Conservation (phyloP, 2,329 filamentous ascomycete genomes). For the Aureobasidium melanogenum region DNA sequence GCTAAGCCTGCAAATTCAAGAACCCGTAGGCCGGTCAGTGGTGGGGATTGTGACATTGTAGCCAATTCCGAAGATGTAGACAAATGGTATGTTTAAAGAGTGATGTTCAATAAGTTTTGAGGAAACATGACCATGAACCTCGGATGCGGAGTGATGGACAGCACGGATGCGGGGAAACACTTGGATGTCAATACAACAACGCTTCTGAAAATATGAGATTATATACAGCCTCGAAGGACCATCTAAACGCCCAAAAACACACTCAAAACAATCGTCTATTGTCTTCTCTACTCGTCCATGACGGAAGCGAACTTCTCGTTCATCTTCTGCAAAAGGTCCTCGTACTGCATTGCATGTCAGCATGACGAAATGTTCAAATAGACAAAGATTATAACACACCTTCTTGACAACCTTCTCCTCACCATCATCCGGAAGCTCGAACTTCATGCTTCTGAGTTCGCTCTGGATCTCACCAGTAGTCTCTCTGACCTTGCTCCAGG, state of each 20-base stretch:
- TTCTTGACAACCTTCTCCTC: constrained; percentile 76
- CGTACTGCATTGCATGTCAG: constrained; percentile 60
- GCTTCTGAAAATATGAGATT: constrained; percentile 2
- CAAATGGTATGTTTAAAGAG: background rate
- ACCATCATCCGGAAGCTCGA: constrained; percentile 82
- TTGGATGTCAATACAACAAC: background rate
- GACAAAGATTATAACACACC: constrained; percentile 41
- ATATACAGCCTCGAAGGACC: constrained; percentile 9
- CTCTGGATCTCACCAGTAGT: constrained; percentile 79
- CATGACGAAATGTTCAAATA: constrained; percentile 12
- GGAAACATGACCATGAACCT: background rate
- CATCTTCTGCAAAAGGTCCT: constrained; percentile 84
- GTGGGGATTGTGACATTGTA: constrained; percentile 26
- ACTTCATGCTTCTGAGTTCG: constrained; percentile 87
- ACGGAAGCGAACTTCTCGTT: constrained; percentile 96
- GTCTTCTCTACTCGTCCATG: constrained; percentile 66
- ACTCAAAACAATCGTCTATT: constrained; percentile 2
- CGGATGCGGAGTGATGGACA: background rate
- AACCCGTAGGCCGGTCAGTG: constrained; percentile 51
- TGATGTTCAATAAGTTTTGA: background rate
- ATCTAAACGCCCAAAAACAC: background rate
- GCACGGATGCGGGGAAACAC: constrained; percentile 2
- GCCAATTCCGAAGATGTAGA: background rate
- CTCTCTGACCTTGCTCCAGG: constrained; percentile 88
- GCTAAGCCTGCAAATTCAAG: constrained; percentile 58